A percentile compares a stretch with the other conserved stretches of the same genome.
phyloP scores from a whole-genome alignment of 164 flowering plant genomes.

The Tetracentron sinense region DNA sequence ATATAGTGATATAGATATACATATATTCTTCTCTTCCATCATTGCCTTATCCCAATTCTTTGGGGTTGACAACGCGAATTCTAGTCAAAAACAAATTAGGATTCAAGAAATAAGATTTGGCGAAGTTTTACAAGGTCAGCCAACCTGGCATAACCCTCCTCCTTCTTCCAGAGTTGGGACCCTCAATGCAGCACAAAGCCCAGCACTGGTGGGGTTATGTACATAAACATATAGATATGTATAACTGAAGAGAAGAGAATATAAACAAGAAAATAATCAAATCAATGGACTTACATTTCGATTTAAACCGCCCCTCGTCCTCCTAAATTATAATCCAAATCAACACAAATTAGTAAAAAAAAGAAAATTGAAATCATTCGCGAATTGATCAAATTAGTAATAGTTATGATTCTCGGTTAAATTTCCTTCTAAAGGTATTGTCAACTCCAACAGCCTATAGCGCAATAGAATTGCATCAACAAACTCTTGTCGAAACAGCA shows the following conservation, averaged over 20 bases:
- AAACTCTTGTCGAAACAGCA: background rate
- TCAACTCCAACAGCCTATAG: conserved; percentile 69
- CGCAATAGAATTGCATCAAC: background rate
- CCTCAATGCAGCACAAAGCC: too few relatives aligned
- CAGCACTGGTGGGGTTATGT: too few relatives aligned
- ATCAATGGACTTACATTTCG: conserved; percentile 43
- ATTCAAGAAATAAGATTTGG: too few relatives aligned
- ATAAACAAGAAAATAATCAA: background rate
- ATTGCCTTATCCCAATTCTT: too few relatives aligned
- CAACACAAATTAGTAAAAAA: conserved; percentile 3
- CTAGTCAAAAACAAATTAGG: too few relatives aligned
- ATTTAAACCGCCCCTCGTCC: conserved; percentile 37
- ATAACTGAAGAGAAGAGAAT: background rate
- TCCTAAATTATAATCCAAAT: conserved; percentile 28
- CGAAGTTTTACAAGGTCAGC: too few relatives aligned
- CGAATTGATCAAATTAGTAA: conserved; percentile 48
- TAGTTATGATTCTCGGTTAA: conserved; percentile 68
- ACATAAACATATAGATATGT: too few relatives aligned
- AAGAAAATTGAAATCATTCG: background rate
- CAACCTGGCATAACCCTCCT: too few relatives aligned
- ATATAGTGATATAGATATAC: too few relatives aligned
- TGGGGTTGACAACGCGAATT: too few relatives aligned
- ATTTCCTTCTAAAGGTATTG: conserved; percentile 74
- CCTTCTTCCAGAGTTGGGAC: too few relatives aligned
- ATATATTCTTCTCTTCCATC: too few relatives aligned